Base-by-base conservation (phyloP, 208 protist genomes). In the Crithidia thermophila region DNA sequence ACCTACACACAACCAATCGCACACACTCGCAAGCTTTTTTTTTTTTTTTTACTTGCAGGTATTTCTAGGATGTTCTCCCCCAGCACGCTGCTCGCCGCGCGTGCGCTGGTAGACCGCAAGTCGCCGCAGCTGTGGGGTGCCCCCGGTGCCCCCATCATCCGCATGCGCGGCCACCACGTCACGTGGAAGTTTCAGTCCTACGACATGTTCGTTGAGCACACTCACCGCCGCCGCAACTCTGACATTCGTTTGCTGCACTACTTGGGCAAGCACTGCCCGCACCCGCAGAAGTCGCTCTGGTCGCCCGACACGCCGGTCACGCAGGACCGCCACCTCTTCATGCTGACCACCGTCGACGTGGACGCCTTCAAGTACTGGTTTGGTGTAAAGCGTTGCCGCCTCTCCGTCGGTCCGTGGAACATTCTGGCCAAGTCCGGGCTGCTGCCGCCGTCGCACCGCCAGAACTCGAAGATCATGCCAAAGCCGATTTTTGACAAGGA, bases 311-410 rank as follows among this genome's bases (percentile, higher is more conserved):
- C 86, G 11, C 91, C 91, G 6, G 89, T 96, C 16, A 82, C 84
- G 56, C 91, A 96, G 78, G 91, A 96, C 61, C 67, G 91, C 13
- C 91, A 96, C 64, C 67, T 96, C n/a, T 96, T 96, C 39, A 96
- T 93, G 87, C 76, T 96, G 20, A 96, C 85, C 14, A 96, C 88
- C 0, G 71, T 96, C 20, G 91, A 96, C 64, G 82, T 96, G 42
- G 91, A 96, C 67, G 88, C 91, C 23, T 96, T 96, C 78, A 96
- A 96, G 72, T 96, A 96, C 49, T 96, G 89, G 87, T 96, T 94
- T 75, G 91, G 91, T 49, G 88, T 94, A 46, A 94, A 94, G 76
- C 91, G 91, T 18, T 93, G 87, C 59, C 82, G 81, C 8, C 70
- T 96, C 34, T 90, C 84, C 7, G 82, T 91, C 5, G 81, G 82